phyloP scores from a whole-genome alignment of 768 basidiomycete genomes.

The Coprinopsis cinerea region DNA sequence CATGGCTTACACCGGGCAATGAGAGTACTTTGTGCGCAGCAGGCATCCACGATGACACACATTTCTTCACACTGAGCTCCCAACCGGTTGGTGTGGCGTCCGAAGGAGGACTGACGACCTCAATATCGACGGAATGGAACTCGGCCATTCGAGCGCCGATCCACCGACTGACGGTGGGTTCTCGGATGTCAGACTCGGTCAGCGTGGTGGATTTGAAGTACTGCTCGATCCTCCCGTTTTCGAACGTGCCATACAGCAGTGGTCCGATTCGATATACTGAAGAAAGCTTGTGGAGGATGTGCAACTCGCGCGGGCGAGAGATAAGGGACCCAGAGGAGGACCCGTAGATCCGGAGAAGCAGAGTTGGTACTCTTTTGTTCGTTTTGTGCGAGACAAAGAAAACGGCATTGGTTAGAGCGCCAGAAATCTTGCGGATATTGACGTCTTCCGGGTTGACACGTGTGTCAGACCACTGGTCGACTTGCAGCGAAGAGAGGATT shows the following conservation, averaged over 20 bases:
- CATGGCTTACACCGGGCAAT: constrained; percentile 44
- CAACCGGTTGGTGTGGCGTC: constrained; percentile 36
- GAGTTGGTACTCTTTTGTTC: constrained; percentile 44
- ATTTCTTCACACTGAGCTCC: constrained; percentile 58
- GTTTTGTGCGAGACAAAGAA: constrained; percentile 86
- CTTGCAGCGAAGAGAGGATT: constrained; percentile 46
- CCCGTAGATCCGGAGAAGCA: constrained; percentile 91
- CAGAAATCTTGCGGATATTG: constrained; percentile 76
- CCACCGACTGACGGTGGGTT: constrained; percentile 71
- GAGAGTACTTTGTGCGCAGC: constrained; percentile 71
- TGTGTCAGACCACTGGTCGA: constrained; percentile 52
- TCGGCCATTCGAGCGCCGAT: constrained; percentile 96
- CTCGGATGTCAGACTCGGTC: constrained; percentile 70
- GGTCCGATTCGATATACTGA: constrained; percentile 87
- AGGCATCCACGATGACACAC: constrained; percentile 66
- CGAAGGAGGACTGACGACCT: constrained; percentile 47
- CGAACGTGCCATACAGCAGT: constrained; percentile 88
- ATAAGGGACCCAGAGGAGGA: constrained; percentile 82
- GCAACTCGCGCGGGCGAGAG: constrained; percentile 81
- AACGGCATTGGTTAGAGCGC: constrained; percentile 91
- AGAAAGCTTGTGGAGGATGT: constrained; percentile 84
- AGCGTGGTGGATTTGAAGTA: constrained; percentile 88
- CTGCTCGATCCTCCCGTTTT: constrained; percentile 93
- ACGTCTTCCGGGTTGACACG: constrained; percentile 44
- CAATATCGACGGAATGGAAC: constrained; percentile 86